These are phyloP conservation scores for Marasmius tenuissimus DNA, from an alignment of 1,284 basidiomycete species.

Conservation along the genomic window DNA sequence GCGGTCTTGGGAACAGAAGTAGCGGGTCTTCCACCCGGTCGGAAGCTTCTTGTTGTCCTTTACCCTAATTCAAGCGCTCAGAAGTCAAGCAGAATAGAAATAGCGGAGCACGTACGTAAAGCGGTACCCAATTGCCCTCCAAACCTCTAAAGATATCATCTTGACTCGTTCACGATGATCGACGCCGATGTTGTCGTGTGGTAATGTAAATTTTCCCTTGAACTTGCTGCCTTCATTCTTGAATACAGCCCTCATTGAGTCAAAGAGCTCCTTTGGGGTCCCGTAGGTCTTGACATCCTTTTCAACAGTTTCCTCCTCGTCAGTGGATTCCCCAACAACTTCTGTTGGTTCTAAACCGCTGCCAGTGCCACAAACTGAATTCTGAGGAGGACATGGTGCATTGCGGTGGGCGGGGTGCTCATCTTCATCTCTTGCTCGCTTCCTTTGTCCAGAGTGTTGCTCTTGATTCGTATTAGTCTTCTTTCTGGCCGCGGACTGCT, in stretches of 20 bases:
- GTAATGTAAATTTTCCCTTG: neutral
- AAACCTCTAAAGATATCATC: neutral
- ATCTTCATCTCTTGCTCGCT: neutral
- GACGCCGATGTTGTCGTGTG: neutral
- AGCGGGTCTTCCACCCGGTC: constrained; percentile 1
- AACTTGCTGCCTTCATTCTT: neutral
- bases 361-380: neutral
- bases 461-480: no score
- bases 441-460: neutral
- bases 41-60: neutral
- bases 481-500: no score
- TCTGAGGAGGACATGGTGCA: neutral
- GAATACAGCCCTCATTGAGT: neutral
- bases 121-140: neutral
- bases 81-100: neutral
- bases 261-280: neutral
- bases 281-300: neutral
- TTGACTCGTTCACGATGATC: neutral
- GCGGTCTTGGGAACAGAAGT: constrained; percentile 6
- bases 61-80: neutral
- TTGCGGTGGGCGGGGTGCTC: neutral
- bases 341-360: neutral
- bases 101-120: neutral
- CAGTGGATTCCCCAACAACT: neutral
- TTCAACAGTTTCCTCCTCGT: neutral